Evolutionary conservation across 2,329 filamentous ascomycete species (phyloP).

Genomic region (Aspergillus caelatus): DNA sequence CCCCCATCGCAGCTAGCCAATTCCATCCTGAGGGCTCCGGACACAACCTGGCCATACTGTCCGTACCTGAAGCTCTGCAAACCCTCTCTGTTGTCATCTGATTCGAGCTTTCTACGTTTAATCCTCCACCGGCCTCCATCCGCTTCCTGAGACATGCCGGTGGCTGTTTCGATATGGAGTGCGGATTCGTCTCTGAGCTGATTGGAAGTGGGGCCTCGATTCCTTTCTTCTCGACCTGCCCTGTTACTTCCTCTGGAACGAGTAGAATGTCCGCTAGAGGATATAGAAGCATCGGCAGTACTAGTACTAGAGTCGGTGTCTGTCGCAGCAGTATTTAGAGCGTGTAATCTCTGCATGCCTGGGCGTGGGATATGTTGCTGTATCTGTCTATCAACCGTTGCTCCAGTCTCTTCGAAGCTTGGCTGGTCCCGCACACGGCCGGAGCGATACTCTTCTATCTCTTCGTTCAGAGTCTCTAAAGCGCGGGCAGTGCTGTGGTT

Average conservation of each 20-base stretch:
- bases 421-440: constrained; percentile 28
- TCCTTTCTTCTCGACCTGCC: constrained; percentile 13
- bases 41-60: constrained; percentile 81
- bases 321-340: constrained; percentile 16
- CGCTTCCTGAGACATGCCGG: constrained; percentile 28
- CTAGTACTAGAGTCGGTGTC: constrained; percentile 23
- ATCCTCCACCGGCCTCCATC: constrained; percentile 50
- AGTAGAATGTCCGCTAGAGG: constrained; percentile 22
- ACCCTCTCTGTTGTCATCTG: constrained; percentile 56
- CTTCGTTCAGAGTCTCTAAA: constrained; percentile 43
- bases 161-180: constrained; percentile 30
- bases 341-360: constrained; percentile 16
- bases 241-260: constrained; percentile 26
- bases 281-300: constrained; percentile 17
- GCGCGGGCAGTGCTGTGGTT: constrained; percentile 36
- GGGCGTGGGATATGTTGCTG: constrained; percentile 23
- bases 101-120: constrained; percentile 73
- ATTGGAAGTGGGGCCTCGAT: constrained; percentile 21
- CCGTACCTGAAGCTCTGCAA: constrained; percentile 74
- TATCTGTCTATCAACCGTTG: constrained; percentile 29
- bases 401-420: constrained; percentile 30
- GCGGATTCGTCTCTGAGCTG: constrained; percentile 30
- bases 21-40: constrained; percentile 81
- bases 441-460: constrained; percentile 37
- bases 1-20: constrained; percentile 89